These are phyloP conservation scores for Metroxylon sagu DNA, from an alignment of 176 grass and related monocot species.

Conservation along the genomic window DNA sequence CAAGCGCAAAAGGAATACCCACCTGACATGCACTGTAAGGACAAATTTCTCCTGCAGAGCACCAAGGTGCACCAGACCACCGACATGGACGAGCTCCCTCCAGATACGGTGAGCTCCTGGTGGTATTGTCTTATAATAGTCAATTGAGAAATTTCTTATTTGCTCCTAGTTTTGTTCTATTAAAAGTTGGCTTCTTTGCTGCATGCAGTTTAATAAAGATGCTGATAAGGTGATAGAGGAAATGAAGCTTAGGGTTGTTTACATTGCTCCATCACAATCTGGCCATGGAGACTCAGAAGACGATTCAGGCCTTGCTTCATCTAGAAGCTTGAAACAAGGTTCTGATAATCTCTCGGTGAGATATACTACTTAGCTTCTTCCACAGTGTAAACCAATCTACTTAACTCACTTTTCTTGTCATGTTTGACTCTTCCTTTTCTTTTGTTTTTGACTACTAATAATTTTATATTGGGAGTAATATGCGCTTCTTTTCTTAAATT, in stretches of 20 bases:
- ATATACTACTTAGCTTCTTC: neutral
- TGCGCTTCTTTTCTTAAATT: neutral
- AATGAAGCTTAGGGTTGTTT: slow-evolving; percentile 88
- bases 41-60: neutral
- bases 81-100: neutral
- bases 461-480: no score
- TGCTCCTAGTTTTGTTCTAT: no score
- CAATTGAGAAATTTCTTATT: no score
- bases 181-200: neutral
- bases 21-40: slow-evolving; percentile 1
- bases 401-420: slow-evolving; percentile 8
- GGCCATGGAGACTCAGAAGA: slow-evolving; percentile 34
- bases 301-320: slow-evolving; percentile 51
- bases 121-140: neutral
- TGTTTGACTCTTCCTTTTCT: slow-evolving; percentile 25
- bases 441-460: neutral
- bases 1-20: neutral
- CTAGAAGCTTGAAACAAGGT: slow-evolving; percentile 7
- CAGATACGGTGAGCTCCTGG: slow-evolving; percentile 1
- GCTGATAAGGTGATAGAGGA: slow-evolving; percentile 77
- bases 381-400: neutral
- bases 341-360: slow-evolving; percentile 63
- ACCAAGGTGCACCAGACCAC: neutral
- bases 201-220: slow-evolving; percentile 79
- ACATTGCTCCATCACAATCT: slow-evolving; percentile 29